Evolutionary conservation across 2,329 filamentous ascomycete species (phyloP), one percentile per base, ranked within the genome.

Genomic region (Pyrenochaeta sp.): DNA sequence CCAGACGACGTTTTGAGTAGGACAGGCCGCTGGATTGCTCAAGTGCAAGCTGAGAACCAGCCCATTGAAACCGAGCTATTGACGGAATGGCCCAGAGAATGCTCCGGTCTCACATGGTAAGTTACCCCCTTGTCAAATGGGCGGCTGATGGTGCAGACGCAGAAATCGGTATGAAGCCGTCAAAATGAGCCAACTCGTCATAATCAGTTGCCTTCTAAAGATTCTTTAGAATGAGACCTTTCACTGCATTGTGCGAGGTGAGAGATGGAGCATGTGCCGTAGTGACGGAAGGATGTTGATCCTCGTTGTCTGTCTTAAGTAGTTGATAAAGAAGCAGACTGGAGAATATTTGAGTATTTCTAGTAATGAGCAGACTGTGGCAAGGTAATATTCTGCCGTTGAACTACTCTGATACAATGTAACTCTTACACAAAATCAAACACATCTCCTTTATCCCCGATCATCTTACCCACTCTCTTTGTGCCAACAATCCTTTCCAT

Each of bases 401-500:
- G 10, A 13, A 24, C 22, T 43, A 25, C n/a, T 43, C 40, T 7
- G 9, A 43, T 22, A 43, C 22, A 13, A 10, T 43, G 12, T 19
- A 19, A 19, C 19, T 19, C 27, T 43, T 65, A 97, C 60, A 96
- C 84, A 83, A 98, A 98, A 74, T 97, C 93, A 85, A 98, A 99
- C 0, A 91, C 95, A 85, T 98, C 94, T 3, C 86, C 86, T 72
- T 87, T 88, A 68, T 96, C 92, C 61, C 84, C 86, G 55, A 97
- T 82, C 92, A 99, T 95, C 75, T 88, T 91, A 15, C 88, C 88
- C 6, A 95, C 88, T 61, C 95, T 86, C 79, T 90, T 87, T 2
- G 86, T 91, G 1, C 95, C 95, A 1, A 93, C 93, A 39, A 98
- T 82, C 56, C 95, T 85, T 82, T 99, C 95, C 69, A 98, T 79